Evolutionary conservation across 73 alveolate genomes (phyloP).

Genomic region (Paramecium sexaurelia): DNA sequence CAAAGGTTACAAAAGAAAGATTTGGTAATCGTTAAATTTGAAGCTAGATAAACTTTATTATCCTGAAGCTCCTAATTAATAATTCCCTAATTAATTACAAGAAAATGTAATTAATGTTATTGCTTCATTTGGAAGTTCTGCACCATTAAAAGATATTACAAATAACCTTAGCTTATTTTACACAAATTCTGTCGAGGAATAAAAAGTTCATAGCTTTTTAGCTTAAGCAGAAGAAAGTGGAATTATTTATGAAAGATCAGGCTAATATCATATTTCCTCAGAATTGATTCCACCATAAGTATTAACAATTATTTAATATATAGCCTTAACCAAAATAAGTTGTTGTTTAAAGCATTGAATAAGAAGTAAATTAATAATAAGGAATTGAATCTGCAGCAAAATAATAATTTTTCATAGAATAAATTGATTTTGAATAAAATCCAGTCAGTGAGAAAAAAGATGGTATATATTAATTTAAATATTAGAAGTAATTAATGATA

Average conservation of each 20-base stretch:
- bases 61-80: neutral
- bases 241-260: constrained; percentile 9
- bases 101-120: neutral
- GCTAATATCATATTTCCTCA: neutral
- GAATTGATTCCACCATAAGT: neutral
- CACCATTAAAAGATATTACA: neutral
- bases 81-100: constrained; percentile 4
- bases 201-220: neutral
- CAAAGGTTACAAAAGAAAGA: neutral
- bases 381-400: neutral
- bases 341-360: neutral
- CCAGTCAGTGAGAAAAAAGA: neutral
- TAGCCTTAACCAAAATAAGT: neutral
- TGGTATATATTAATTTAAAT: neutral
- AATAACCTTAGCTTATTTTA: neutral
- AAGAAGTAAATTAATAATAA: neutral
- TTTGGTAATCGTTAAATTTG: neutral
- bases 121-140: neutral
- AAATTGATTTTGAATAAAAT: constrained; percentile 4
- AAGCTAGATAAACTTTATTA: constrained; percentile 1
- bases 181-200: neutral
- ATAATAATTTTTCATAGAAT: neutral
- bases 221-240: constrained; percentile 23
- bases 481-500: neutral
- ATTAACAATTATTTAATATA: neutral